A percentile compares a stretch with the other conserved stretches of the same genome.
phyloP scores from a whole-genome alignment of 1,139 yeast species.

The Debaryomycetaceae sp. region DNA sequence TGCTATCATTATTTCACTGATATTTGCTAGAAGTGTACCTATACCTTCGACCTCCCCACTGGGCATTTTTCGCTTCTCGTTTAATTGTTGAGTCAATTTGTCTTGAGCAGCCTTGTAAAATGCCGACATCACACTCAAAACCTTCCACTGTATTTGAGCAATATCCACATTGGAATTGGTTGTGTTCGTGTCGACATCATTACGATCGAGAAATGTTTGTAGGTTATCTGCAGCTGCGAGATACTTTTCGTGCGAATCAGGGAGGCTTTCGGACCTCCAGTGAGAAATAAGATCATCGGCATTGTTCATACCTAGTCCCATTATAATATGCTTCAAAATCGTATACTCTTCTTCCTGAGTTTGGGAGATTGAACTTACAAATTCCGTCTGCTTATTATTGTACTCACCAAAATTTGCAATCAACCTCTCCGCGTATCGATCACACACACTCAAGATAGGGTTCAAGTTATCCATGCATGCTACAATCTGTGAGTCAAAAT shows the following conservation, averaged over 20 bases:
- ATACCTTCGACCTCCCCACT: slow-evolving; percentile 22
- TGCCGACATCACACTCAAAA: slow-evolving; percentile 34
- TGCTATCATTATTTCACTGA: slow-evolving; percentile 44
- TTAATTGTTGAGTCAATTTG: slow-evolving; percentile 17
- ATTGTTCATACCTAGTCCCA: slow-evolving; percentile 17
- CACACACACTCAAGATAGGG: slow-evolving; percentile 19
- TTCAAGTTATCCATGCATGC: slow-evolving; percentile 8
- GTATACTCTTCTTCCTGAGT: slow-evolving; percentile 22
- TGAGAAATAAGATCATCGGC: slow-evolving; percentile 14
- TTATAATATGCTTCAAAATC: slow-evolving; percentile 21
- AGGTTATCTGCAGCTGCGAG: slow-evolving; percentile 43
- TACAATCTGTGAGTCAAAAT: slow-evolving; percentile 6
- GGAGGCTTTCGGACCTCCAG: slow-evolving; percentile 24
- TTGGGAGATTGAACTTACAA: slow-evolving; percentile 22
- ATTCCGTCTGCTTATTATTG: slow-evolving; percentile 17
- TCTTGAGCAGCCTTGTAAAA: slow-evolving; percentile 40
- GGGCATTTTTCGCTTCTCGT: slow-evolving; percentile 13
- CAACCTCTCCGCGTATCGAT: slow-evolving; percentile 20
- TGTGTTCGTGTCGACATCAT: slow-evolving; percentile 18
- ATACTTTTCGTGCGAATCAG: slow-evolving; percentile 30
- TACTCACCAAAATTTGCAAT: slow-evolving; percentile 19
- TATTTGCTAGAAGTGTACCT: slow-evolving; percentile 37
- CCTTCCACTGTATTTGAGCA: slow-evolving; percentile 32
- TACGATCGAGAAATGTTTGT: slow-evolving; percentile 40
- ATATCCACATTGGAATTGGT: slow-evolving; percentile 9